phyloP scores from a whole-genome alignment of 345 rosid species.

The Corymbia maculata region DNA sequence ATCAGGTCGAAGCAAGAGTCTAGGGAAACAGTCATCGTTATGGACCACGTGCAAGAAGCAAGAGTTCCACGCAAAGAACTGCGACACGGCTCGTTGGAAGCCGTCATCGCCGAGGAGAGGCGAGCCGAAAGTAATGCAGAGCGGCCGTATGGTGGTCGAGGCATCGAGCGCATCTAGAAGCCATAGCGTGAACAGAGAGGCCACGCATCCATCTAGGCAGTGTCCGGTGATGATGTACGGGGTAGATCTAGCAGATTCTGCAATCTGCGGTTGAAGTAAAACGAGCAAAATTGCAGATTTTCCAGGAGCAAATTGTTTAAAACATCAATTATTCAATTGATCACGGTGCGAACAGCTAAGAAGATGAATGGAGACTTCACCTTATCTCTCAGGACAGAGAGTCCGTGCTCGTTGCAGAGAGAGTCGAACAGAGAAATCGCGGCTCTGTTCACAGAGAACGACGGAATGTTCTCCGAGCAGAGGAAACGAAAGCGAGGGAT shows the following conservation, averaged over 20 bases:
- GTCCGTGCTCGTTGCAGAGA: not conserved
- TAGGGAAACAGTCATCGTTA: constrained; percentile 21
- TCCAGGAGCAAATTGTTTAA: not conserved
- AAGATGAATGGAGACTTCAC: constrained; percentile 6
- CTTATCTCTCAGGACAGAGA: constrained; percentile 22
- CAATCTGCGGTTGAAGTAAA: not conserved
- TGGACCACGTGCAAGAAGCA: constrained; percentile 49
- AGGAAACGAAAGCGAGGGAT: constrained; percentile 25
- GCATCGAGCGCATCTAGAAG: constrained; percentile 27
- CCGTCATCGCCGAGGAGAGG: constrained; percentile 37
- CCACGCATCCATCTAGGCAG: constrained; percentile 53
- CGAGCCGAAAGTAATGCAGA: constrained; percentile 71
- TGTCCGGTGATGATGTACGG: constrained; percentile 44
- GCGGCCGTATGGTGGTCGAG: constrained; percentile 14
- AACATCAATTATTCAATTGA: not conserved
- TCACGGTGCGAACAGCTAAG: not conserved
- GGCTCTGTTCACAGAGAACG: constrained; percentile 27
- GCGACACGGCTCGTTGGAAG: constrained; percentile 23
- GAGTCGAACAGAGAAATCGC: constrained; percentile 31
- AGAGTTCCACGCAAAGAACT: constrained; percentile 27
- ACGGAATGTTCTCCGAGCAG: constrained; percentile 12
- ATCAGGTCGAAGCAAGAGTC: constrained; percentile 1
- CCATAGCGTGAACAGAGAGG: constrained; percentile 61
- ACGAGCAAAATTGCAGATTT: not conserved
- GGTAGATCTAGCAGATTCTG: not conserved